Percentiles rank a stretch among this genome's conserved stretches.
phyloP scores from a whole-genome alignment of 1,139 yeast genomes.

The Sugiyamaella castrensis region DNA sequence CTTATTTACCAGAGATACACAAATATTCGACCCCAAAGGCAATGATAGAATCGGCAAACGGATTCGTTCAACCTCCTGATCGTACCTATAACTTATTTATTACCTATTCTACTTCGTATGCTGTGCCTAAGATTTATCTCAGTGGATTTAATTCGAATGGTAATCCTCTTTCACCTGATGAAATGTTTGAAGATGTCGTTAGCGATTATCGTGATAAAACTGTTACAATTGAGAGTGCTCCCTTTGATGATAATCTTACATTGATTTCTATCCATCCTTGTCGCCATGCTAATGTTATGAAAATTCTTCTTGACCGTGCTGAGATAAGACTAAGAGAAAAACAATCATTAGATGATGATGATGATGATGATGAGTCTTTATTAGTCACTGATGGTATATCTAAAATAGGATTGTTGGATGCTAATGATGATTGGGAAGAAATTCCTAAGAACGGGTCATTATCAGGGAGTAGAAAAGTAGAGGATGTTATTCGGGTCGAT shows the following conservation, averaged over 20 bases:
- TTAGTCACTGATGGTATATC: slow-evolving; percentile 41
- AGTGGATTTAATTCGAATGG: slow-evolving; percentile 87
- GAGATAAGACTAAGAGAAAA: slow-evolving; percentile 36
- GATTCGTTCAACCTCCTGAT: slow-evolving; percentile 39
- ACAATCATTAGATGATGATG: slow-evolving; percentile 41
- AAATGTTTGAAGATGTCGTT: slow-evolving; percentile 93
- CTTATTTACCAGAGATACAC: slow-evolving; percentile 20
- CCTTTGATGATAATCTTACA: slow-evolving; percentile 73
- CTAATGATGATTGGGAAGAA: slow-evolving; percentile 41
- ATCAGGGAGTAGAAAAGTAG: slow-evolving; percentile 31
- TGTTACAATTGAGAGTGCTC: slow-evolving; percentile 91
- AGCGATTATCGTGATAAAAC: slow-evolving; percentile 93
- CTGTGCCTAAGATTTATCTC: slow-evolving; percentile 92
- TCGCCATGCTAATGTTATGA: slow-evolving; percentile 92
- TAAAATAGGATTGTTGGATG: slow-evolving; percentile 41
- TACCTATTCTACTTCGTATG: slow-evolving; percentile 87
- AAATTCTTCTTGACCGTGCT: slow-evolving; percentile 70
- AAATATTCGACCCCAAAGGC: slow-evolving; percentile 1
- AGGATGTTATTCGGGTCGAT: slow-evolving; percentile 70
- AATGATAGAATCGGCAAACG: slow-evolving; percentile 6
- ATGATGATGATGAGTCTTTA: slow-evolving; percentile 3
- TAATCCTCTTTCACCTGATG: slow-evolving; percentile 76
- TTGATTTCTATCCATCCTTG: slow-evolving; percentile 96
- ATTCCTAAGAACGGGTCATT: slow-evolving; percentile 24
- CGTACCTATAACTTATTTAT: slow-evolving; percentile 86